Conservation (phyloP, 345 rosid genomes). For the Brassica juncea region DNA sequence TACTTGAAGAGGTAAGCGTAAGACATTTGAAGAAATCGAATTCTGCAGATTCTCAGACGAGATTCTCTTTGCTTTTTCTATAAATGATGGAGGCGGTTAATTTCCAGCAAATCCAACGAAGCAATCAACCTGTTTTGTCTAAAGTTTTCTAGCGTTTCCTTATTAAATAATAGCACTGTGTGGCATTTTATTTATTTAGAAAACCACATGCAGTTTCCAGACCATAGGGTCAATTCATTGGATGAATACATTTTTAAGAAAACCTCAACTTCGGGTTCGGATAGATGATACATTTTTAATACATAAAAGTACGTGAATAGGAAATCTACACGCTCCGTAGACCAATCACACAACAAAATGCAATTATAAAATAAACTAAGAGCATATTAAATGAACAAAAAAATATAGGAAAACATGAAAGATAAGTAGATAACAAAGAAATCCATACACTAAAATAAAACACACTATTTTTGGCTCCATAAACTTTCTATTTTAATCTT, state of each 20-base stretch:
- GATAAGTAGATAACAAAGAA: too few species aligned
- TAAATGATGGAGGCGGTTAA: slow-evolving; percentile 31
- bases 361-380: too few species aligned
- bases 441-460: too few species aligned
- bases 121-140: slow-evolving; percentile 30
- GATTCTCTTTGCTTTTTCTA: background rate
- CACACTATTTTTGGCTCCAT: too few species aligned
- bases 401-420: too few species aligned
- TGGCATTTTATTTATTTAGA: background rate
- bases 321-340: too few species aligned
- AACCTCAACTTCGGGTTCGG: too few species aligned
- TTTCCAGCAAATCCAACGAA: slow-evolving; percentile 40
- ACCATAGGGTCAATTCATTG: background rate
- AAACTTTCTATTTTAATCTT: too few species aligned
- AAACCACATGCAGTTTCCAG: background rate
- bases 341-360: too few species aligned
- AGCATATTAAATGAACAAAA: too few species aligned
- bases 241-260: background rate
- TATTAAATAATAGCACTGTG: background rate
- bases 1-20: slow-evolving; percentile 97
- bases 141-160: background rate
- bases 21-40: slow-evolving; percentile 44
- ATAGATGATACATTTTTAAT: background rate
- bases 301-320: too few species aligned
- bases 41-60: background rate